Base-by-base conservation (phyloP, 331 rosid species). In the Malus hybrid region DNA sequence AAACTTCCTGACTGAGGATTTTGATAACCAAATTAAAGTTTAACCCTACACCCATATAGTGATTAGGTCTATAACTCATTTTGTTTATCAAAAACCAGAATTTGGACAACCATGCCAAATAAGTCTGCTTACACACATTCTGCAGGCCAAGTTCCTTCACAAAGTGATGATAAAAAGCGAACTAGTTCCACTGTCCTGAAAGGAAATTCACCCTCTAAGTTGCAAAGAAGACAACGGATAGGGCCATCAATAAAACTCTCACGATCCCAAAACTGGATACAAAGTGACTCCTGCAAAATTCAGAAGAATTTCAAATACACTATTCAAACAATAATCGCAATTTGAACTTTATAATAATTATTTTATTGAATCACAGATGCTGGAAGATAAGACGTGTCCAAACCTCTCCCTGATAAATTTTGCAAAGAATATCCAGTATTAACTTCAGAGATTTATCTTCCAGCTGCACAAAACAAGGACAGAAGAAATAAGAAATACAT, bases 181-280 rank as follows among this genome's bases (percentile, higher is more conserved):
- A 94, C 85, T 73, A 94, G 85, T 75, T 92, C 96, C 36, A 73
- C 70, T 1, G 86, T 84, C 86, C 93, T 83, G 85, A 78, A 80
- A 76, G 99, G 99, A 65, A 94, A 94, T 84, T 92, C 96, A 59
- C 89, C 86, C 85, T 89, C 97, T 71, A 92, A 79, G 88, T 83
- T 90, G 85, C 85, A 84, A 75, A 94, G 97, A 85, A 94, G 90
- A 87, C 81, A 80, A 44, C 93, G 90, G 76, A 94, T 84, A 52
- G 99, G 99, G 80, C 93, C 95, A 59, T 94, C 99, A 80, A 86
- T 86, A 76, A 86, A 86, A 83, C 97, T 94, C 76, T 67, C 96
- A 87, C 82, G 89, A 83, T 94, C 99, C 99, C 99, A 94, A 83
- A 94, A 94, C 88, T 90, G 99, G 81, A 75, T 71, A 77, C 99